These are phyloP conservation scores for Vicia faba DNA, from an alignment of 306 rosid species.

Conservation along the genomic window DNA sequence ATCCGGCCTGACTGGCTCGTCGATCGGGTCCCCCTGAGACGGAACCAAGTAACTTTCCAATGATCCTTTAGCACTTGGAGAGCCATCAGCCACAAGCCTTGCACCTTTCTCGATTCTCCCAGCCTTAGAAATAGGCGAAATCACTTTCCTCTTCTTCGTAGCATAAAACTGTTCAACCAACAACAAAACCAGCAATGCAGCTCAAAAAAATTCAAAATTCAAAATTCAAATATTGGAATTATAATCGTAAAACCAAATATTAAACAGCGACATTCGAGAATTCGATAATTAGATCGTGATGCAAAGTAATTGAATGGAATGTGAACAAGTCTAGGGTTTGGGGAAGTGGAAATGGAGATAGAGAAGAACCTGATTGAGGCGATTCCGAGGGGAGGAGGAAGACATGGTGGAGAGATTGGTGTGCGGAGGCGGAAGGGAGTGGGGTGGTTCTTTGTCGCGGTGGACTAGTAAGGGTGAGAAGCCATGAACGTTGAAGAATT, in stretches of 20 bases:
- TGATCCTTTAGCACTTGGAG: slow-evolving; percentile 71
- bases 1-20: slow-evolving; percentile 26
- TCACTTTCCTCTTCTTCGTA: slow-evolving; percentile 79
- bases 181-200: neutral
- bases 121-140: slow-evolving; percentile 55
- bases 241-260: neutral
- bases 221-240: neutral
- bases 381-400: slow-evolving; percentile 64
- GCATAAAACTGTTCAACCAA: slow-evolving; percentile 61
- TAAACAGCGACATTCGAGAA: neutral
- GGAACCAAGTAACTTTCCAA: slow-evolving; percentile 62
- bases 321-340: slow-evolving; percentile 37
- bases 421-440: slow-evolving; percentile 2
- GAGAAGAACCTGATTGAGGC: slow-evolving; percentile 72
- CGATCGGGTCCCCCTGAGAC: slow-evolving; percentile 48
- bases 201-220: neutral
- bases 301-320: neutral
- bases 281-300: neutral
- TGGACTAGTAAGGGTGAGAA: slow-evolving; percentile 3
- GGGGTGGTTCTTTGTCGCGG: slow-evolving; percentile 1
- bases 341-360: neutral
- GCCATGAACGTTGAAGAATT: slow-evolving; percentile 28
- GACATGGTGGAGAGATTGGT: slow-evolving; percentile 56
- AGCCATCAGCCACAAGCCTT: slow-evolving; percentile 49
- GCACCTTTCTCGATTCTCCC: slow-evolving; percentile 60